phyloP scores from a whole-genome alignment of 345 rosid species.

The Eucalyptus melliodora region DNA sequence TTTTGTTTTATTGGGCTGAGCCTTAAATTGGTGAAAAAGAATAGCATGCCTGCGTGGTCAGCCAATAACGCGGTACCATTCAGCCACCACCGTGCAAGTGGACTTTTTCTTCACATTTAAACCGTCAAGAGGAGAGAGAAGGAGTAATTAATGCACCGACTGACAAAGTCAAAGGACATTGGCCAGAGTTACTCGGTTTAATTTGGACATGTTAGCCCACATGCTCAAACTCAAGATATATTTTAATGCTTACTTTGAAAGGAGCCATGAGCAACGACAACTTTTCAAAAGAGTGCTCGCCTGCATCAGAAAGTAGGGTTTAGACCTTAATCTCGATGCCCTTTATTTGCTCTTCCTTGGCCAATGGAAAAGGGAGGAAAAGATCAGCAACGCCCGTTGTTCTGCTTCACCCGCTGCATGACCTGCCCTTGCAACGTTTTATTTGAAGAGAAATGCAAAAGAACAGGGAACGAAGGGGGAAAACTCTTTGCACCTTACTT shows the following conservation, averaged over 20 bases:
- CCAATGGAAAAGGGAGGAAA: background rate
- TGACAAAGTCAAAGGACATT: too few relatives aligned
- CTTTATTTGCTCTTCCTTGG: background rate
- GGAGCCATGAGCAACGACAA: background rate
- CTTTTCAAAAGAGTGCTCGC: background rate
- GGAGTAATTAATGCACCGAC: too few relatives aligned
- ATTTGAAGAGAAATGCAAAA: background rate
- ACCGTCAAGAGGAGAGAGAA: too few relatives aligned
- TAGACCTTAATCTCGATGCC: background rate
- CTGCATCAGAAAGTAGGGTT: background rate
- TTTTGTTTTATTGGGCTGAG: too few relatives aligned
- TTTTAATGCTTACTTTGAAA: background rate
- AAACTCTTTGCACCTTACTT: background rate
- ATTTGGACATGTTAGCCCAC: too few relatives aligned
- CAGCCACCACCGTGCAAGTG: too few relatives aligned
- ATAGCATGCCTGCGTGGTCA: too few relatives aligned
- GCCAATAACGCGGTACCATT: too few relatives aligned
- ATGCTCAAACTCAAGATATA: accelerated
- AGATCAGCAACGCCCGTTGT: background rate
- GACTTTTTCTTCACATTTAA: too few relatives aligned
- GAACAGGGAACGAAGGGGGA: background rate
- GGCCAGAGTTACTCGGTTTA: too few relatives aligned
- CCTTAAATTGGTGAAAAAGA: too few relatives aligned
- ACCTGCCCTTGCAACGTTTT: background rate
- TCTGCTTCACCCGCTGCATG: background rate